A percentile compares a stretch with the other conserved stretches of the same genome.
Evolutionary conservation across 2,329 filamentous ascomycete genomes (phyloP).

Genomic region (Thielaviopsis euricoi): DNA sequence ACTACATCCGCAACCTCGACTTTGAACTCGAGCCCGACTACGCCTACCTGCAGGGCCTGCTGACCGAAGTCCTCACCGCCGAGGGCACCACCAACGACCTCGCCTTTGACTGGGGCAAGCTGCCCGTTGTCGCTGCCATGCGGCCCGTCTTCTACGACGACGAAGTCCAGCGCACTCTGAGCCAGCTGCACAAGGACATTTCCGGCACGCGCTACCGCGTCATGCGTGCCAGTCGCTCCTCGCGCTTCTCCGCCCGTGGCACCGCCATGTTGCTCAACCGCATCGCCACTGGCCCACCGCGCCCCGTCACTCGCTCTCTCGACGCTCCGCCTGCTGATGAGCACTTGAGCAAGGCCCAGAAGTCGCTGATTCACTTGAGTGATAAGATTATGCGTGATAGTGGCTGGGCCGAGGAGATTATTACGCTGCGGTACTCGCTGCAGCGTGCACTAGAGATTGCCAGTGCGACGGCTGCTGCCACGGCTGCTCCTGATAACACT

Average conservation of each 20-base stretch:
- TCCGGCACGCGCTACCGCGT: slow-evolving; percentile 4
- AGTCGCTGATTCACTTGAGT: slow-evolving; percentile 1
- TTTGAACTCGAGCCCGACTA: slow-evolving; percentile 9
- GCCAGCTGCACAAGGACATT: slow-evolving; percentile 4
- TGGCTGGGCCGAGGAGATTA: slow-evolving; percentile 4
- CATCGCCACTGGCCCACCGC: background rate
- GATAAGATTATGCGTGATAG: slow-evolving; percentile 8
- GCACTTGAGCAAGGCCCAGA: slow-evolving; percentile 9
- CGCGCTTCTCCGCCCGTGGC: background rate
- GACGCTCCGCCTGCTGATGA: slow-evolving; percentile 7
- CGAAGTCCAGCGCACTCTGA: background rate
- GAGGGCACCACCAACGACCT: slow-evolving; percentile 6
- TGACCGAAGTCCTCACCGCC: background rate
- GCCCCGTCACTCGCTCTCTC: background rate
- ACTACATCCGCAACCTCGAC: slow-evolving; percentile 5
- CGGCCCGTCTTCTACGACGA: slow-evolving; percentile 6
- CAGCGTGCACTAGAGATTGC: background rate
- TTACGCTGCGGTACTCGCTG: background rate
- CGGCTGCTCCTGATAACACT: background rate
- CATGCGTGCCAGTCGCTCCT: background rate
- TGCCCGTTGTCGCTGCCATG: slow-evolving; percentile 1
- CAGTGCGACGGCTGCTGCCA: background rate
- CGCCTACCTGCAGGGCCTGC: slow-evolving; percentile 6
- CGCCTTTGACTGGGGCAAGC: slow-evolving; percentile 7
- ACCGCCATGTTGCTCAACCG: background rate